Conservation (phyloP, 2,329 filamentous ascomycete species). For the Orbilia quercus region DNA sequence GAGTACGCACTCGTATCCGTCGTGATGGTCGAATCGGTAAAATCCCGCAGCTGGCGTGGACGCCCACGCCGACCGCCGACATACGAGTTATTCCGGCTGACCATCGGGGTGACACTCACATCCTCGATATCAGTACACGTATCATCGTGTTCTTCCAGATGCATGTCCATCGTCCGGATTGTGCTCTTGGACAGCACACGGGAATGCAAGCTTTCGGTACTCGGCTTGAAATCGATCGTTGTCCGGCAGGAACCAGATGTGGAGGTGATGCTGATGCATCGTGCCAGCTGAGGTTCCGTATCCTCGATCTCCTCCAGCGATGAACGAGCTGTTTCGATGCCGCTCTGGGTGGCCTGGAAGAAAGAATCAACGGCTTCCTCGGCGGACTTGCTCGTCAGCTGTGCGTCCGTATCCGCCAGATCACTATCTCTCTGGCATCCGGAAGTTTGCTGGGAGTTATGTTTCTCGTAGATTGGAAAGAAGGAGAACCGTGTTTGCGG, state of each 20-base stretch:
- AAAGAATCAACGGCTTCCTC: constrained; percentile 49
- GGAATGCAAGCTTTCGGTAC: constrained; percentile 25
- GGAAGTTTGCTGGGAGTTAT: constrained; percentile 9
- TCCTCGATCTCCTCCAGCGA: constrained; percentile 43
- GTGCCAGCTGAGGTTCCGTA: constrained; percentile 38
- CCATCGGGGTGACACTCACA: constrained; percentile 12
- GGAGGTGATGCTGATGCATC: constrained; percentile 51
- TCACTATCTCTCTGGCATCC: neutral
- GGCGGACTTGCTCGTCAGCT: constrained; percentile 1
- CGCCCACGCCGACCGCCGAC: neutral
- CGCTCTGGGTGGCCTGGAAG: constrained; percentile 37
- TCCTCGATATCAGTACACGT: constrained; percentile 51
- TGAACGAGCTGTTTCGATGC: constrained; percentile 30
- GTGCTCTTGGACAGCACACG: constrained; percentile 45
- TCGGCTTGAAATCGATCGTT: constrained; percentile 47
- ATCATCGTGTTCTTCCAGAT: constrained; percentile 27
- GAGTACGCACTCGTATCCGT: constrained; percentile 30
- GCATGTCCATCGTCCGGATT: constrained; percentile 47
- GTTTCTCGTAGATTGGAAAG: constrained; percentile 28
- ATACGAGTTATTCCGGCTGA: constrained; percentile 31
- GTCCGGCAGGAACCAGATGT: constrained; percentile 49
- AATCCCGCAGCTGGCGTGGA: constrained; percentile 16
- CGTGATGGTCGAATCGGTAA: constrained; percentile 11
- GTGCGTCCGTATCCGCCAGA: neutral
- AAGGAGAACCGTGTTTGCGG: constrained; percentile 28